Conservation (phyloP, 1,284 basidiomycete species). For the Cystobasidiaceae sp. region DNA sequence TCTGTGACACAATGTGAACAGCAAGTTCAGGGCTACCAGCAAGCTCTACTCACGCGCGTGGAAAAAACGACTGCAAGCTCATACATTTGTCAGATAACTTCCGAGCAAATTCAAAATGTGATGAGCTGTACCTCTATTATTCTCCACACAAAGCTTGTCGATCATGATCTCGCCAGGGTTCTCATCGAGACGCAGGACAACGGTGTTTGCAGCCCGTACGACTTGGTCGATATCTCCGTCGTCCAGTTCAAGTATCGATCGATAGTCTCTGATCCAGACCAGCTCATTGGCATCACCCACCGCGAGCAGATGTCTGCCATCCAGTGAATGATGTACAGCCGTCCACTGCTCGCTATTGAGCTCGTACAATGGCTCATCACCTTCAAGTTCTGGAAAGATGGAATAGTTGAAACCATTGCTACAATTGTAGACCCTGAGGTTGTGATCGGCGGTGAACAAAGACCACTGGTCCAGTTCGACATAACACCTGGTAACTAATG, state of each 20-base stretch:
- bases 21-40: not conserved
- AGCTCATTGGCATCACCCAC: slow-evolving; percentile 12
- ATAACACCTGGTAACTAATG: not conserved
- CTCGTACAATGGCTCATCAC: not conserved
- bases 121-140: slow-evolving; percentile 9
- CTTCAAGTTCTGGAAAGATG: not conserved
- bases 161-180: not conserved
- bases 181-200: slow-evolving; percentile 6
- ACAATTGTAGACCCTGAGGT: not conserved
- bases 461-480: slow-evolving; percentile 25
- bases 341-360: not conserved
- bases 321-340: slow-evolving; percentile 22
- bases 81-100: no score
- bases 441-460: slow-evolving; percentile 8
- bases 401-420: not conserved
- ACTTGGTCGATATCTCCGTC: not conserved
- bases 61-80: slow-evolving; percentile 24
- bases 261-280: slow-evolving; percentile 23
- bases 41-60: not conserved
- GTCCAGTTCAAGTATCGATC: not conserved
- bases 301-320: slow-evolving; percentile 11
- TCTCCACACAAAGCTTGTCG: slow-evolving; percentile 23
- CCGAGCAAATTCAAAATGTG: not conserved
- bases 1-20: not conserved
- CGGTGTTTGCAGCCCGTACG: not conserved